These are phyloP conservation scores for Bruguiera hainesii DNA, from an alignment of 441 rosid species.

Conservation along the genomic window DNA sequence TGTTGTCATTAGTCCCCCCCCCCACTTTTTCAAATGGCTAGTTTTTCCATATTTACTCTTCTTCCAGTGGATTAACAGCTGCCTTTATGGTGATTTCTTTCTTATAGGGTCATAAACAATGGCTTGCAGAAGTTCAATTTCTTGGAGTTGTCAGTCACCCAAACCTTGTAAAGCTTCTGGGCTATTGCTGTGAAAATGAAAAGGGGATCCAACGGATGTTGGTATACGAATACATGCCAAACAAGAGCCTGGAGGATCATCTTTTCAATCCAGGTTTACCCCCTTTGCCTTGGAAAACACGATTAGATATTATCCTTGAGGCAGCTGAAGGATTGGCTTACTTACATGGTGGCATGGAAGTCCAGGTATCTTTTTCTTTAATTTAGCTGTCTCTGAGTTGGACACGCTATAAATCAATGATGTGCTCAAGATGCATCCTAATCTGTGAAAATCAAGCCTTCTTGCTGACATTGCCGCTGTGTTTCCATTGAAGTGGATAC, in stretches of 20 bases:
- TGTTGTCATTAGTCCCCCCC: not conserved
- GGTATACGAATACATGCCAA: slow-evolving; percentile 79
- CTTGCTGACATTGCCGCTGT: not conserved
- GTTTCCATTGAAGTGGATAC: not conserved
- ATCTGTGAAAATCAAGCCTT: not conserved
- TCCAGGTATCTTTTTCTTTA: slow-evolving; percentile 40
- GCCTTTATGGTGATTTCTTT: slow-evolving; percentile 1
- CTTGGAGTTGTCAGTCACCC: slow-evolving; percentile 60
- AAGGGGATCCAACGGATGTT: slow-evolving; percentile 71
- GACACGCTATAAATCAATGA: not conserved
- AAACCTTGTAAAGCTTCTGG: slow-evolving; percentile 62
- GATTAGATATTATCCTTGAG: slow-evolving; percentile 65
- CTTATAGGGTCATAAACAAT: slow-evolving; percentile 64
- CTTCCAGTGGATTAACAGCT: not conserved
- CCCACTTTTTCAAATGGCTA: not conserved
- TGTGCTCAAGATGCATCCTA: not conserved
- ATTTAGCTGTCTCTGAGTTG: not conserved
- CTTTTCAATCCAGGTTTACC: slow-evolving; percentile 50
- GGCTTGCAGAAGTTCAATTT: slow-evolving; percentile 69
- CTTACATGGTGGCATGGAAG: slow-evolving; percentile 66
- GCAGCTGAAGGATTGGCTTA: slow-evolving; percentile 64
- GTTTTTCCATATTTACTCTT: not conserved
- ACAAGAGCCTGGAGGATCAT: slow-evolving; percentile 82
- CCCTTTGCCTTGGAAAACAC: slow-evolving; percentile 63
- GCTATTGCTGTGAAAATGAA: slow-evolving; percentile 80